Percentiles rank a stretch among this genome's conserved stretches.
Conservation (phyloP, 371 early-diverging fungal genomes). For the Mortierella sp. region DNA sequence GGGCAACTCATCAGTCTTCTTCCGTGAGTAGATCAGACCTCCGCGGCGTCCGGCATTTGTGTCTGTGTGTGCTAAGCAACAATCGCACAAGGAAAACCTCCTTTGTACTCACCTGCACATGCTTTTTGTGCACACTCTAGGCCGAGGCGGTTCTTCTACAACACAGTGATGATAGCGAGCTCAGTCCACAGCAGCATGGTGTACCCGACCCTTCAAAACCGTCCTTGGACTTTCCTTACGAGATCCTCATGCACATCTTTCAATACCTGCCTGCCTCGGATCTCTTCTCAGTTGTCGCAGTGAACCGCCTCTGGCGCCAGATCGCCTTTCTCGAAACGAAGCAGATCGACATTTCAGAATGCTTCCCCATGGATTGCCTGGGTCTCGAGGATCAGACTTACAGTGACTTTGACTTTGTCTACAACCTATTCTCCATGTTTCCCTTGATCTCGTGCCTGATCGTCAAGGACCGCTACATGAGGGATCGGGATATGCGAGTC, state of each 20-base stretch:
- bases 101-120: too few relatives aligned
- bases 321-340: slow-evolving; percentile 41
- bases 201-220: slow-evolving; percentile 7
- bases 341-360: slow-evolving; percentile 45
- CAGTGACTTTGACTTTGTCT: slow-evolving; percentile 52
- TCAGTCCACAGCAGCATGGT: background rate
- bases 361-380: slow-evolving; percentile 47
- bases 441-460: slow-evolving; percentile 45
- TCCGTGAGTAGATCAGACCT: slow-evolving; percentile 1
- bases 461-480: slow-evolving; percentile 49
- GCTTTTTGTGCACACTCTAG: background rate
- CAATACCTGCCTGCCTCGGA: slow-evolving; percentile 43
- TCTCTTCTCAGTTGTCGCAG: slow-evolving; percentile 35
- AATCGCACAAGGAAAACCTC: too few relatives aligned
- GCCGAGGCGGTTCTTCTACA: background rate
- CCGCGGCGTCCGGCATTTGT: background rate
- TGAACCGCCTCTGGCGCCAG: slow-evolving; percentile 47
- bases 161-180: background rate
- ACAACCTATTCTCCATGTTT: slow-evolving; percentile 43
- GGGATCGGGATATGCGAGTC: slow-evolving; percentile 44
- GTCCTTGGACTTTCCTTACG: slow-evolving; percentile 31
- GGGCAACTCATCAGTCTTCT: background rate
- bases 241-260: slow-evolving; percentile 34
- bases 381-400: slow-evolving; percentile 41
- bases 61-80: slow-evolving; percentile 4